Base-by-base conservation (phyloP, 805 yeast species). In the Cyberlindnera mycetangii region DNA sequence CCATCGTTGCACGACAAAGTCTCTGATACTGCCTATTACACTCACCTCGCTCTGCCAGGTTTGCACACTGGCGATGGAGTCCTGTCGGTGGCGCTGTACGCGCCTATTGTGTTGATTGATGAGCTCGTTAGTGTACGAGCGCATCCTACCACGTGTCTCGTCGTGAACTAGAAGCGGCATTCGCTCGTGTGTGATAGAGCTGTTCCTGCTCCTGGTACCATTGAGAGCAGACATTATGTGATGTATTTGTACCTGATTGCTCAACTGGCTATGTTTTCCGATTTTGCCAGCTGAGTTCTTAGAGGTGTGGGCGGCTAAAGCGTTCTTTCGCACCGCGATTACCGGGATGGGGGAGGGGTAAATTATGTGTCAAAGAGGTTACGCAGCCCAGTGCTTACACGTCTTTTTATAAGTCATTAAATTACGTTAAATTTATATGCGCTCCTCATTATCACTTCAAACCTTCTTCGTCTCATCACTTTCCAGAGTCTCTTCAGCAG, bases 401-500 rank as follows among this genome's bases (percentile, higher is more conserved):
- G 35, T 15, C 35, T 16, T 32, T 18, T 32, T 18, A 32, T n/a
- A 15, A n/a, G 25, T 22, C 28, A n/a, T 25, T 10, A 7, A 25
- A 25, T 6, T 10, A 18, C 35, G 14, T 32, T 32, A 32, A 36
- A 25, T 15, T 19, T 17, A 19, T 17, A n/a, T n/a, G n/a, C n/a
- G n/a, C 22, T 30, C 5, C 7, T 5, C 14, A 10, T 15, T 17
- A 32, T 31, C 34, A 8, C 20, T 5, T n/a, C 25, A 10, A 4
- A 4, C 20, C 43, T 50, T 50, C 46, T 57, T 47, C n/a, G 38
- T 24, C 36, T 55, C 49, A 42, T 47, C 37, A 9, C 43, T 45
- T 19, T 46, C 56, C 7, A 61, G 22, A 1, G 27, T 45, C 7
- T 52, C 58, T 16, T 51, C 56, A 3, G 63, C 57, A 18, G 59